phyloP scores from a whole-genome alignment of 2,329 filamentous ascomycete genomes.

The Macroventuria anomochaeta region DNA sequence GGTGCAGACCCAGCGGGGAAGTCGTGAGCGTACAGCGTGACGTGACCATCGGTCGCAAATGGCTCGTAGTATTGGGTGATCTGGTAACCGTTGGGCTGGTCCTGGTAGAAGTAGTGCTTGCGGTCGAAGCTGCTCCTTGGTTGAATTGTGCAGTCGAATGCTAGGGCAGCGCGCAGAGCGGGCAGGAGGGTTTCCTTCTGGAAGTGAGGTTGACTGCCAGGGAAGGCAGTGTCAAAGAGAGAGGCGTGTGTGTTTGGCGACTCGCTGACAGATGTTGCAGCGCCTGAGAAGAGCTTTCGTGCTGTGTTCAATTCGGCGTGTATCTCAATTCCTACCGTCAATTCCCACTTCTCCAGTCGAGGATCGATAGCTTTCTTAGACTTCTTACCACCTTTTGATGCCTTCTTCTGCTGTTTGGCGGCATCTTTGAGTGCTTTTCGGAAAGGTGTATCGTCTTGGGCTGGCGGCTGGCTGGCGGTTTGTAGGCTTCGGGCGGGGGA shows the following conservation, averaged over 20 bases:
- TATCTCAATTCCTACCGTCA: constrained; percentile 96
- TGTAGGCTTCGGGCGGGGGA: constrained; percentile 30
- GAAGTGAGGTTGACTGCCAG: constrained; percentile 85
- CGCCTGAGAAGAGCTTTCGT: constrained; percentile 85
- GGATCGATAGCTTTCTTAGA: constrained; percentile 23
- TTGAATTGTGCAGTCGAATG: constrained; percentile 81
- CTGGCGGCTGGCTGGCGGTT: constrained; percentile 25
- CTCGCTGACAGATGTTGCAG: constrained; percentile 59
- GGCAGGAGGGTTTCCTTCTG: constrained; percentile 84
- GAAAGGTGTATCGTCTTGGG: constrained; percentile 42
- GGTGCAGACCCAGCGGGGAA: constrained; percentile 69
- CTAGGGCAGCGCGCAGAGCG: constrained; percentile 86
- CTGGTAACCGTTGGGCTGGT: constrained; percentile 95
- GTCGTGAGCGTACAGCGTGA: constrained; percentile 76
- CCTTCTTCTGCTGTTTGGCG: constrained; percentile 42
- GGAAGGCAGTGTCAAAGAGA: constrained; percentile 86
- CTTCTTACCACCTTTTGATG: constrained; percentile 18
- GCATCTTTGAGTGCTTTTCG: constrained; percentile 49
- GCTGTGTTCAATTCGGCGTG: constrained; percentile 93
- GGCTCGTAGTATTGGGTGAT: constrained; percentile 94
- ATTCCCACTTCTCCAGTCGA: constrained; percentile 73
- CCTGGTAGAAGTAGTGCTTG: constrained; percentile 99
- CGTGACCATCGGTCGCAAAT: constrained; percentile 70
- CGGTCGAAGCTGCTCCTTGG: constrained; percentile 83
- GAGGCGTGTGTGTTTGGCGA: constrained; percentile 85